Conservation (phyloP, 2,329 filamentous ascomycete genomes). For the Penicillium griseofulvum region DNA sequence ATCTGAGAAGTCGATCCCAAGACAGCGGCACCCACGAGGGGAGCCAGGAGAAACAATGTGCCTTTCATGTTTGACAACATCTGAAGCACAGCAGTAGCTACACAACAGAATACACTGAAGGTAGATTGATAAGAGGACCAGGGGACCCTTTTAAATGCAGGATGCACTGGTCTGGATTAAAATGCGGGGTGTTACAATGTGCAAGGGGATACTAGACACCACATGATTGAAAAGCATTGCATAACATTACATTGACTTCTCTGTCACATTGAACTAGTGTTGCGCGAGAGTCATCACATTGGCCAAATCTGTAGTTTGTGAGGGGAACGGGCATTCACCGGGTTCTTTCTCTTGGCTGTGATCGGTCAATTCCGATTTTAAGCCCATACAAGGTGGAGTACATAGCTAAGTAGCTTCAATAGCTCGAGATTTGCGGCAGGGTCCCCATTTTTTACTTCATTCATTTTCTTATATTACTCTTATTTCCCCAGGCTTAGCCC, state of each 20-base stretch:
- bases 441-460: background rate
- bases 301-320: background rate
- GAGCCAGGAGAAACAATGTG: constrained; percentile 25
- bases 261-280: background rate
- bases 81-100: background rate
- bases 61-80: constrained; percentile 24
- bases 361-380: background rate
- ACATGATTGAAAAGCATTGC: background rate
- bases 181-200: background rate
- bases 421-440: background rate
- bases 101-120: background rate
- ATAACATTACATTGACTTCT: background rate
- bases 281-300: background rate
- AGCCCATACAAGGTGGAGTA: background rate
- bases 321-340: background rate
- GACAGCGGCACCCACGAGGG: constrained; percentile 30
- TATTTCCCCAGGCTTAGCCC: background rate
- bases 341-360: background rate
- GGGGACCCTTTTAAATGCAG: constrained; percentile 2
- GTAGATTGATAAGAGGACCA: background rate
- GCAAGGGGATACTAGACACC: background rate
- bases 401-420: background rate
- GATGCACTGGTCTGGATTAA: background rate
- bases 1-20: constrained; percentile 15
- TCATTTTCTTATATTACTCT: background rate